These are phyloP conservation scores for Aspergillus sergii DNA, from an alignment of 2,329 filamentous ascomycete genomes.

Conservation along the genomic window DNA sequence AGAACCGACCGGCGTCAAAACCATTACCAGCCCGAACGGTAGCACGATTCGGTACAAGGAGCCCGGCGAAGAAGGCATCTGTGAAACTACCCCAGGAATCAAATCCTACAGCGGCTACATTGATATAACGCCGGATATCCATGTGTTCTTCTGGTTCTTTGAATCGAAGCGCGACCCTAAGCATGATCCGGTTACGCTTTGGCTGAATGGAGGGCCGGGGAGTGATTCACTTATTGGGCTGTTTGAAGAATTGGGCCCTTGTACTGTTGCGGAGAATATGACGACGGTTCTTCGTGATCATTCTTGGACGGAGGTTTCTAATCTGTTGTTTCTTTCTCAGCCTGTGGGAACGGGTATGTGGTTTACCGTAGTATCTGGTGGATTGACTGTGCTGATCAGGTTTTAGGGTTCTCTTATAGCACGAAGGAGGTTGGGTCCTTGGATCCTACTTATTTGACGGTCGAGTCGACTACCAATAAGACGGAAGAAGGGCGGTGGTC, in stretches of 20 bases:
- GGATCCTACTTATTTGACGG: constrained; percentile 47
- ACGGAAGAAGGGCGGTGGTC: constrained; percentile 52
- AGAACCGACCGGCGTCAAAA: constrained; percentile 39
- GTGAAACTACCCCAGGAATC: constrained; percentile 58
- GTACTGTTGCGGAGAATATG: constrained; percentile 48
- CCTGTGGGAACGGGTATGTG: constrained; percentile 56
- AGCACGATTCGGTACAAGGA: constrained; percentile 62
- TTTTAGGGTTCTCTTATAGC: constrained; percentile 38
- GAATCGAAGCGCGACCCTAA: constrained; percentile 56
- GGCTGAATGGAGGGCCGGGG: constrained; percentile 48
- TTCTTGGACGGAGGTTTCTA: constrained; percentile 62
- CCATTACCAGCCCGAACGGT: constrained; percentile 44
- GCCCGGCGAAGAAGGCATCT: constrained; percentile 53
- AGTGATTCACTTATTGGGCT: constrained; percentile 47
- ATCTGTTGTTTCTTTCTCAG: constrained; percentile 65
- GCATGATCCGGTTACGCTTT: constrained; percentile 45
- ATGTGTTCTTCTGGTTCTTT: constrained; percentile 60
- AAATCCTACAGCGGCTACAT: constrained; percentile 62
- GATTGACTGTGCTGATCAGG: not conserved
- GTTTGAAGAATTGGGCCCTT: constrained; percentile 47
- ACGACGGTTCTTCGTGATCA: constrained; percentile 56
- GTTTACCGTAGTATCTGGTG: not conserved
- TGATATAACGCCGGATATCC: constrained; percentile 54
- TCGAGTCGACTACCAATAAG: constrained; percentile 47
- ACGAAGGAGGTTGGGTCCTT: constrained; percentile 43